Evolutionary conservation across 345 rosid genomes (phyloP), one percentile per base, ranked within the genome.

Genomic region (Gossypium australe): DNA sequence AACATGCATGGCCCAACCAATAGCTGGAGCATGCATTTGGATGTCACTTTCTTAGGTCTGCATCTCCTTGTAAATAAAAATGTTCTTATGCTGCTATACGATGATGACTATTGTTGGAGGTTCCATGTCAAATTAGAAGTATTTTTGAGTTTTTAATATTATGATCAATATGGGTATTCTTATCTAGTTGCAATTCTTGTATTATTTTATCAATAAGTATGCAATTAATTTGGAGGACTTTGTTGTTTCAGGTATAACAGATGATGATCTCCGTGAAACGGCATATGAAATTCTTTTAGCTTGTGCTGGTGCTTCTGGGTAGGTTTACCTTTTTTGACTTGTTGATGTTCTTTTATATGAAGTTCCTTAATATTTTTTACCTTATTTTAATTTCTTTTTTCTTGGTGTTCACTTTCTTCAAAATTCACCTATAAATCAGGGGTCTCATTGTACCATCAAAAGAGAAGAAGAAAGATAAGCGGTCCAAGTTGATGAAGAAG

Each of bases 251-350:
- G 99, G 97, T 79, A 86, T 90, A 41, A 83, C 89, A 34, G 98
- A 90, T 80, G 99, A 95, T 49, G 99, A 95, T 82, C 90, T 93
- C 45, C 94, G 98, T 11, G 98, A 95, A 83, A 90, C 97, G 72
- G 97, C 99, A 43, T 95, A 89, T 67, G 98, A 95, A 85, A 80
- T 91, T 82, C 93, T 95, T 63, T 80, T 95, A 86, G 97, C 97
- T 43, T 93, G 98, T 79, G 99, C 99, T 75, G 99, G 99, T 71
- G 94, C 99, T 68, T 77, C 98, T 59, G 98, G 99, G 99, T 95
- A 86, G 77, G 79, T 49, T 73, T 44, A 41, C 70, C 62, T 70
- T 69, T 34, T 58, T 17, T 12, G 72, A 71, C 25, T 52, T 55
- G 66, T 72, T 67, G 47, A 62, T 72, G 65, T 34, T 72, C n/a